These are phyloP conservation scores for Brassica incana DNA, from an alignment of 345 rosid species.

Conservation along the genomic window DNA sequence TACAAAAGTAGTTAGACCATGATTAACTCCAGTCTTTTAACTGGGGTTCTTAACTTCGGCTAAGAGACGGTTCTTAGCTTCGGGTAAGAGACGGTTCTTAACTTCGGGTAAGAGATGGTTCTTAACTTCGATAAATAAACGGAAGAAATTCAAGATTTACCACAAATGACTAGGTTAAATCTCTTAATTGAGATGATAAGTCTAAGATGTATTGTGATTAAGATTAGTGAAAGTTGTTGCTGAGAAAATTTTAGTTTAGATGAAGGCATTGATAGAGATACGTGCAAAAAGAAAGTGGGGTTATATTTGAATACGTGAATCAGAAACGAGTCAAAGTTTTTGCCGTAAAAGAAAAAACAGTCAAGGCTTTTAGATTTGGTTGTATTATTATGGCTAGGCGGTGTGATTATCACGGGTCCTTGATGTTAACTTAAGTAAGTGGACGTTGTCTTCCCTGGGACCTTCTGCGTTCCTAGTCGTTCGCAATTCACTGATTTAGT, in stretches of 20 bases:
- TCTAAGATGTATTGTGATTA: not conserved
- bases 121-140: not conserved
- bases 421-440: slow-evolving; percentile 42
- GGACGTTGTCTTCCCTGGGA: slow-evolving; percentile 34
- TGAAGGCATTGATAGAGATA: slow-evolving; percentile 6
- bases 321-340: slow-evolving; percentile 35
- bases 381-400: slow-evolving; percentile 20
- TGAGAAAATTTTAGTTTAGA: not conserved
- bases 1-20: not conserved
- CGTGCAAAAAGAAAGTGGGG: slow-evolving; percentile 31
- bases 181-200: not conserved
- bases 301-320: slow-evolving; percentile 4
- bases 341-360: slow-evolving; percentile 38
- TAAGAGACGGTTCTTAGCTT: too few relatives aligned
- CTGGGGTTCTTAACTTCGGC: too few relatives aligned
- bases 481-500: slow-evolving; percentile 36
- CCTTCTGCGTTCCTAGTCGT: slow-evolving; percentile 34
- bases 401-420: slow-evolving; percentile 27
- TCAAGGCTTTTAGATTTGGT: slow-evolving; percentile 33
- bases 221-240: not conserved
- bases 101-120: too few relatives aligned
- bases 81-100: too few relatives aligned
- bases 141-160: not conserved
- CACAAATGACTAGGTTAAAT: not conserved
- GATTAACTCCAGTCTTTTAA: too few relatives aligned